These are phyloP conservation scores for Quercus cerris DNA, from an alignment of 306 rosid genomes.

Conservation along the genomic window DNA sequence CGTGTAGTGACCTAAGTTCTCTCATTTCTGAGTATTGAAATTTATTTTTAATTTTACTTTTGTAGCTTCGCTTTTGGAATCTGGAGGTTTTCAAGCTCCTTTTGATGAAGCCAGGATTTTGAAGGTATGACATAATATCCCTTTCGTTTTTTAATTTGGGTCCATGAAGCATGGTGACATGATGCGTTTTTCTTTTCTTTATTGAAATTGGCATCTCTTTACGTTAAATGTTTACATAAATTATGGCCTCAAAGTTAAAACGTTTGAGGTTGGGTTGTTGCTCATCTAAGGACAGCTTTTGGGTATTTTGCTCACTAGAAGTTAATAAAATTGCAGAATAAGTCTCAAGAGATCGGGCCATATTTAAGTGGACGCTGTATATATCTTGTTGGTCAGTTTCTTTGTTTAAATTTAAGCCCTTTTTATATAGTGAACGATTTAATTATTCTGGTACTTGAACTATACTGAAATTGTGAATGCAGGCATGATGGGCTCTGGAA, in stretches of 20 bases:
- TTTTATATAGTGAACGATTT: slow-evolving; percentile 12
- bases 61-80: slow-evolving; percentile 41
- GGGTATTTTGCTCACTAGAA: slow-evolving; percentile 45
- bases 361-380: slow-evolving; percentile 83
- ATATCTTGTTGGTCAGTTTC: slow-evolving; percentile 92
- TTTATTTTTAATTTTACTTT: slow-evolving; percentile 16
- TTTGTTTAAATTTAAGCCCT: slow-evolving; percentile 30
- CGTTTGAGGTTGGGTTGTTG: slow-evolving; percentile 20
- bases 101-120: slow-evolving; percentile 36
- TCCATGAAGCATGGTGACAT: background rate
- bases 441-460: slow-evolving; percentile 18
- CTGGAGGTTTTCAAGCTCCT: slow-evolving; percentile 34
- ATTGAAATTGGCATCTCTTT: background rate
- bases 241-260: background rate
- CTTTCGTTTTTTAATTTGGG: background rate
- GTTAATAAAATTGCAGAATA: slow-evolving; percentile 64
- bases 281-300: slow-evolving; percentile 19
- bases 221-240: background rate
- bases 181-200: background rate
- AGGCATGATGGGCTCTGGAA: slow-evolving; percentile 99
- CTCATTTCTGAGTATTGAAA: slow-evolving; percentile 14
- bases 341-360: slow-evolving; percentile 60
- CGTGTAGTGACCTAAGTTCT: background rate
- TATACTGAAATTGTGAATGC: slow-evolving; percentile 30
- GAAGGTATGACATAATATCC: slow-evolving; percentile 29